Base-by-base conservation (phyloP, 208 protist species). In the Crithidia brevicula region DNA sequence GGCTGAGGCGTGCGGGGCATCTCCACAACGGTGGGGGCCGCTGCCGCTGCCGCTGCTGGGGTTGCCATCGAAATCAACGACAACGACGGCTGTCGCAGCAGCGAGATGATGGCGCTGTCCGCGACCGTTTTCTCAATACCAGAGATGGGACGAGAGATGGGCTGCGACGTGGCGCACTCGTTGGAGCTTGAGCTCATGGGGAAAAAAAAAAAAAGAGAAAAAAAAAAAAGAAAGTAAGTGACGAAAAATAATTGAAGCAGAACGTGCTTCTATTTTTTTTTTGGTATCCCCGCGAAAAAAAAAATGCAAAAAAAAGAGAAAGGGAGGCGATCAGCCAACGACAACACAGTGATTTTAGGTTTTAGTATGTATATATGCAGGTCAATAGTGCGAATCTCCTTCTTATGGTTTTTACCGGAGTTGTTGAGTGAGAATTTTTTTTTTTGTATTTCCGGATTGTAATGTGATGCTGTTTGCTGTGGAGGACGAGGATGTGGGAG, bases 141-240 rank as follows among this genome's bases (percentile, higher is more conserved):
- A 7, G 58, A 52, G 43, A 40, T 25, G 16, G 42, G 18, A 4
- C 42, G 40, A n/a, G 58, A 52, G 1, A 16, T 13, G 1, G 43
- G 43, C 20, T n/a, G 58, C n/a, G 42, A 40, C 22, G 28, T 25
- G 43, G 31, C 40, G n/a, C 51, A 36, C 22, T 57, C 51, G 5
- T 25, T 40, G 36, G 8, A 40, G 10, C 36, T 13, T 40, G 10
- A 40, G 46, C 13, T 28, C 10, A 51, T 20, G 20, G 20, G 46
- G 46, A 10, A n/a, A 13, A 47, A 40, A 40, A 40, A 40, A 2
- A 54, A 18, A 4, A 28, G 18, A 54, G 18, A 65, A 51, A 18
- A 51, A 65, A 38, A 38, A 58, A 7, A 38, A 38, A 42, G 31
- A 58, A 38, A 2, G 23, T 33, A 59, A 36, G 46, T 52, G 31